Conservation (phyloP, 2,329 filamentous ascomycete species). For the Penicillium sp. region DNA sequence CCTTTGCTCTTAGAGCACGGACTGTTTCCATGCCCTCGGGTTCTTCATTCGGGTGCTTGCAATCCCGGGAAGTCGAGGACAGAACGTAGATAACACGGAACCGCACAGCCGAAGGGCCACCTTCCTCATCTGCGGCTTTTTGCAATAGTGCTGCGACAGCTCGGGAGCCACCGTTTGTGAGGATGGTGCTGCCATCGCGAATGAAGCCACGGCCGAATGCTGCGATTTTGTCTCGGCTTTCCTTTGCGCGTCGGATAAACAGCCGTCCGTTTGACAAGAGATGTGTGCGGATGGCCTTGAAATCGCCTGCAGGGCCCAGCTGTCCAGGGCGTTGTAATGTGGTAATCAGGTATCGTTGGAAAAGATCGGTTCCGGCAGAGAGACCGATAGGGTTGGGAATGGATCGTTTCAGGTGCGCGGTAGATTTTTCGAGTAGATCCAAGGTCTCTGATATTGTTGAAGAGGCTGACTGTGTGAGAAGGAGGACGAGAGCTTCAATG, state of each 20-base stretch:
- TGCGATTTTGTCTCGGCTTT: slow-evolving; percentile 79
- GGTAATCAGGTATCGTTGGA: slow-evolving; percentile 87
- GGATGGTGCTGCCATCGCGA: slow-evolving; percentile 72
- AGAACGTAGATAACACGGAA: slow-evolving; percentile 84
- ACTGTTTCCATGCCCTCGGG: slow-evolving; percentile 71
- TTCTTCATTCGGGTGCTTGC: slow-evolving; percentile 35
- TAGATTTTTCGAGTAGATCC: slow-evolving; percentile 75
- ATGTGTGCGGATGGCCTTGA: slow-evolving; percentile 79
- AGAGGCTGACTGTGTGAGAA: slow-evolving; percentile 74
- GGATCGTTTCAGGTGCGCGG: slow-evolving; percentile 70
- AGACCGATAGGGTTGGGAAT: slow-evolving; percentile 88
- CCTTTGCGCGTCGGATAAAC: slow-evolving; percentile 84
- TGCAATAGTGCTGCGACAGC: slow-evolving; percentile 76
- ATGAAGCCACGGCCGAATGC: slow-evolving; percentile 75
- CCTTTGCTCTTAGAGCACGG: slow-evolving; percentile 65
- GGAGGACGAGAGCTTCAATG: slow-evolving; percentile 84
- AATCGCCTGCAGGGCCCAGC: slow-evolving; percentile 60
- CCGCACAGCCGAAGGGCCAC: slow-evolving; percentile 56
- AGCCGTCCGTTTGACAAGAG: slow-evolving; percentile 80
- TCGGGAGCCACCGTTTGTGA: slow-evolving; percentile 85
- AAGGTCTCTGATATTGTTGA: slow-evolving; percentile 93
- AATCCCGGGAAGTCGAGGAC: slow-evolving; percentile 32
- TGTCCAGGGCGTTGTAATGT: slow-evolving; percentile 58
- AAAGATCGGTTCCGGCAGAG: slow-evolving; percentile 90
- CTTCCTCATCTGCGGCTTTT: slow-evolving; percentile 66